phyloP scores from a whole-genome alignment of 2,329 filamentous ascomycete genomes.

The Pseudopyrenochaeta lycopersici region DNA sequence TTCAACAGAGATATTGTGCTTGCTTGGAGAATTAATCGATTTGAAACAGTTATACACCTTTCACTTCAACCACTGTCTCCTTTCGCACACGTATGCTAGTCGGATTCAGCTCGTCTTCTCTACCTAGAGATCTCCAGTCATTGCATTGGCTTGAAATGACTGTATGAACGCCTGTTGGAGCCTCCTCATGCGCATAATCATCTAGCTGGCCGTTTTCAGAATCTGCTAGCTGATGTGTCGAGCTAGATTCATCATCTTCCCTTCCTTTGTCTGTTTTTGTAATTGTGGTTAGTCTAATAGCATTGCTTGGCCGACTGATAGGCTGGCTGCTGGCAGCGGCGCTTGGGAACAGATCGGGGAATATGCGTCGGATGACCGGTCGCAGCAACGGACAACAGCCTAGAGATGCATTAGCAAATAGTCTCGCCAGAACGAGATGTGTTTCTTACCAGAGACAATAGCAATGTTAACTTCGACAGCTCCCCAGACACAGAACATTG shows the following conservation, averaged over 20 bases:
- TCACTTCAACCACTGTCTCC: constrained; percentile 6
- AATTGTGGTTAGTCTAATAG: constrained; percentile 2
- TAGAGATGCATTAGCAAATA: background rate
- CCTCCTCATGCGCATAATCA: background rate
- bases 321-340: constrained; percentile 2
- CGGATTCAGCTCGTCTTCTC: background rate
- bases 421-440: background rate
- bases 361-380: constrained; percentile 4
- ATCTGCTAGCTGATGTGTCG: constrained; percentile 6
- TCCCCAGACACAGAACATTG: constrained; percentile 12
- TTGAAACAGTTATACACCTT: constrained; percentile 6
- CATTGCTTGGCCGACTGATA: constrained; percentile 4
- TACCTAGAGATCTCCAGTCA: constrained; percentile 1
- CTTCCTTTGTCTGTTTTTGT: constrained; percentile 4
- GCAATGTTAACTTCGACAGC: constrained; percentile 9
- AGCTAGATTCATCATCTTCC: constrained; percentile 4
- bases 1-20: too few relatives aligned
- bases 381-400: constrained; percentile 6
- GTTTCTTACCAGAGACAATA: constrained; percentile 9
- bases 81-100: constrained; percentile 5
- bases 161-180: constrained; percentile 2
- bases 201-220: background rate
- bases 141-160: constrained; percentile 3
- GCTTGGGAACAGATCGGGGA: constrained; percentile 2
- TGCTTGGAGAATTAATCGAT: too few relatives aligned